Conservation (phyloP, 2,329 filamentous ascomycete species). For the Endoconidiophora polonica region DNA sequence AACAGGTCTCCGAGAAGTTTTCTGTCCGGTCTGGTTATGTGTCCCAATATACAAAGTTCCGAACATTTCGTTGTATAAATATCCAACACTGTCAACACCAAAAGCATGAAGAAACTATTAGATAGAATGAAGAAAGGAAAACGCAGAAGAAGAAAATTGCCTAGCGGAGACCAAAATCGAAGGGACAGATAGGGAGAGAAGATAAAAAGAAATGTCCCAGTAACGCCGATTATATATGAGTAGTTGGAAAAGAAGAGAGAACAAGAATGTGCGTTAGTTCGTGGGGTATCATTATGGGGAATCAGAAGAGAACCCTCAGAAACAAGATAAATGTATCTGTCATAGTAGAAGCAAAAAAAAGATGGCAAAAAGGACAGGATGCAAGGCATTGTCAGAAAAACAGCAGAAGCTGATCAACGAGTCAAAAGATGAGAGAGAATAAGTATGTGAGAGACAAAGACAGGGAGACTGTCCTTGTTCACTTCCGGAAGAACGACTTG, state of each 20-base stretch:
- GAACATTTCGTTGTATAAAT: background rate
- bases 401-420: too few species aligned
- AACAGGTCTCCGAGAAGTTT: background rate
- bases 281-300: slow-evolving; percentile 1
- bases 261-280: background rate
- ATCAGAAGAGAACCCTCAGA: background rate
- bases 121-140: slow-evolving; percentile 9
- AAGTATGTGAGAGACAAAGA: background rate
- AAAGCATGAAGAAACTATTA: background rate
- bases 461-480: background rate
- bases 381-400: too few species aligned
- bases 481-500: slow-evolving; percentile 11
- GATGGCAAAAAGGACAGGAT: too few species aligned
- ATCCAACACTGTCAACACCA: background rate
- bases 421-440: background rate
- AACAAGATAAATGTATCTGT: too few species aligned
- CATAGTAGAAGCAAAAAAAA: too few species aligned
- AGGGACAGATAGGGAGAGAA: too few species aligned
- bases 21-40: background rate
- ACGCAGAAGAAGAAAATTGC: slow-evolving; percentile 2
- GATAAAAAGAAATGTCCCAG: too few species aligned
- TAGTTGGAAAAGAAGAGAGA: background rate
- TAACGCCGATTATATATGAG: too few species aligned
- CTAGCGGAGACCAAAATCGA: background rate
- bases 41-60: background rate